phyloP scores from a whole-genome alignment of 108 stramenopile genomes.

The Epithemia pelagica region DNA sequence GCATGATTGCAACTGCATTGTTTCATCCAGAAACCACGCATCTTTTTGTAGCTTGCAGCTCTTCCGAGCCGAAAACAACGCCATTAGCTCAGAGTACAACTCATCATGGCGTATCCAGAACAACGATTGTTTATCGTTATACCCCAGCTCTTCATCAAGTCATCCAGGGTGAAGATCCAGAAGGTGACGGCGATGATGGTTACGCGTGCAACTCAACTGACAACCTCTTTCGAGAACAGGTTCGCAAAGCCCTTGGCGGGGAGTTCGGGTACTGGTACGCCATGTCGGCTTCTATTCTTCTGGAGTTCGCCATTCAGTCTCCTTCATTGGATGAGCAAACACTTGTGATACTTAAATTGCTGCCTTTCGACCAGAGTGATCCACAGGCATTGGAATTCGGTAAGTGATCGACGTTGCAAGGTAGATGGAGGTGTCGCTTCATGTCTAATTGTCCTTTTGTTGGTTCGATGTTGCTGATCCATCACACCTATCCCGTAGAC shows the following conservation, averaged over 20 bases:
- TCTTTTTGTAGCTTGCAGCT: conserved; percentile 12
- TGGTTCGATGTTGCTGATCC: conserved; percentile 7
- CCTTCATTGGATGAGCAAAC: conserved; percentile 51
- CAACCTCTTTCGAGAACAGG: conserved; percentile 34
- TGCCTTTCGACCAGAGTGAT: conserved; percentile 25
- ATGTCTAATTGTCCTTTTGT: no score
- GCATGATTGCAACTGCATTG: conserved; percentile 54
- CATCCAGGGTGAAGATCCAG: conserved; percentile 7
- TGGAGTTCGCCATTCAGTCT: conserved; percentile 52
- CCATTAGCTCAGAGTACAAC: no score
- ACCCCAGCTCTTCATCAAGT: conserved; percentile 41
- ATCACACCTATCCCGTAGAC: conserved; percentile 32
- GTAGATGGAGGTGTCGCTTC: no score
- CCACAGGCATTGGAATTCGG: conserved; percentile 1
- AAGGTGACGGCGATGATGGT: background rate
- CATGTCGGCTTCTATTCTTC: conserved; percentile 44
- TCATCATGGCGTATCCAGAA: background rate
- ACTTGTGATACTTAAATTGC: conserved; percentile 34
- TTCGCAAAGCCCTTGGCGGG: conserved; percentile 26
- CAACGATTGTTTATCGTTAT: conserved; percentile 26
- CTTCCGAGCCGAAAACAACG: background rate
- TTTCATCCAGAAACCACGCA: conserved; percentile 44
- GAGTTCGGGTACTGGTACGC: conserved; percentile 38
- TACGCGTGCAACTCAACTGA: background rate
- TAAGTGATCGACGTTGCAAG: no score